Evolutionary conservation across 2,329 filamentous ascomycete genomes (phyloP).

Genomic region (Xylaria sp.): DNA sequence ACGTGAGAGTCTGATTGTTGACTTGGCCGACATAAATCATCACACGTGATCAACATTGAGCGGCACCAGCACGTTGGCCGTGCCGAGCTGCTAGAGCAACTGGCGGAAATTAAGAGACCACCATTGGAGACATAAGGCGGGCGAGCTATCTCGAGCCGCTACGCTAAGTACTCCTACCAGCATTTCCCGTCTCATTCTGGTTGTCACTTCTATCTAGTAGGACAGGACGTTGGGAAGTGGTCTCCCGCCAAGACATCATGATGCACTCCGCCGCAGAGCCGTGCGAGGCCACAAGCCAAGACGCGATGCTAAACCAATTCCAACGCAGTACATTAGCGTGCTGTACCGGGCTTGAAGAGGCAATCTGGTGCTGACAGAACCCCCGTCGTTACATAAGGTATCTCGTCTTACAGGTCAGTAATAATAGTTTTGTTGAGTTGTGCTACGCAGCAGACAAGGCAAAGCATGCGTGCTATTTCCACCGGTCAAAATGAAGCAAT

Average conservation of each 20-base stretch:
- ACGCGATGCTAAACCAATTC: constrained; percentile 3
- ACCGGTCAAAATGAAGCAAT: constrained; percentile 16
- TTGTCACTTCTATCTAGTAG: not conserved
- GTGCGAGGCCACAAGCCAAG: not conserved
- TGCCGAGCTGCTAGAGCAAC: not conserved
- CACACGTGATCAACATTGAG: not conserved
- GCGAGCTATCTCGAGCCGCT: not conserved
- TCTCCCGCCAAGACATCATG: not conserved
- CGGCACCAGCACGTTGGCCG: not conserved
- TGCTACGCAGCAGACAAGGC: not conserved
- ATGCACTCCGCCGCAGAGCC: not conserved
- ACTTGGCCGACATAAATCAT: not conserved
- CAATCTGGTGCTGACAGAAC: not conserved
- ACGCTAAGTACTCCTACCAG: not conserved
- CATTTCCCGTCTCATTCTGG: not conserved
- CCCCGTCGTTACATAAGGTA: not conserved
- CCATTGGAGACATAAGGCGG: not conserved
- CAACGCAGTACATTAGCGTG: constrained; percentile 1
- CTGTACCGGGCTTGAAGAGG: constrained; percentile 8
- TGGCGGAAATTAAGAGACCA: constrained; percentile 3
- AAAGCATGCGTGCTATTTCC: not conserved
- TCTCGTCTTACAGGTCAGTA: constrained; percentile 6
- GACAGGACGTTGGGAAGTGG: not conserved
- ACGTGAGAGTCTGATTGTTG: not conserved
- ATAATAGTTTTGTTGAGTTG: constrained; percentile 1